Evolutionary conservation across 306 rosid genomes (phyloP).

Genomic region (Quercus engelmannii): DNA sequence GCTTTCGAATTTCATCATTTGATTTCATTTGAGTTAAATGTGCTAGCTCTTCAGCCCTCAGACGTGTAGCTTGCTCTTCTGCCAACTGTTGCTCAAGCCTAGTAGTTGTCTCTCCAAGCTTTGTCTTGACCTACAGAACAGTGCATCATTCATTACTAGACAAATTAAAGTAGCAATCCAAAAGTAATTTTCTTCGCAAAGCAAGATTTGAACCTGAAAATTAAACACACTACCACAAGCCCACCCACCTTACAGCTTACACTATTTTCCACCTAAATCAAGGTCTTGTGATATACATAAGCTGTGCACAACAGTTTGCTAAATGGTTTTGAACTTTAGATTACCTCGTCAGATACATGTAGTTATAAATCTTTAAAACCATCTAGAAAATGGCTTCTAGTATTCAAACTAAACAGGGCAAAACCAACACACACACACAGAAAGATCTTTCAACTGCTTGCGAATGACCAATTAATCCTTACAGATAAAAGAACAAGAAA

Average conservation of each 20-base stretch:
- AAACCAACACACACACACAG: background rate
- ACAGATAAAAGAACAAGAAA: no score
- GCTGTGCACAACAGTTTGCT: background rate
- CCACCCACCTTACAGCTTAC: no score
- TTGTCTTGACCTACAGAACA: conserved; percentile 44
- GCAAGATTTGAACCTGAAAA: background rate
- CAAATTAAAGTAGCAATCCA: background rate
- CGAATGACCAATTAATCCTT: background rate
- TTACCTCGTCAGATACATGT: no score
- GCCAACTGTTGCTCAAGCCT: conserved; percentile 71
- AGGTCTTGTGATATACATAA: background rate
- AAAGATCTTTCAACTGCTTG: background rate
- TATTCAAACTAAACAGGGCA: background rate
- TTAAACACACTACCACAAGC: background rate
- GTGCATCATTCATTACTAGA: background rate
- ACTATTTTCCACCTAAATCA: background rate
- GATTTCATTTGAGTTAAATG: conserved; percentile 55
- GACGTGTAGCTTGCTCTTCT: conserved; percentile 75
- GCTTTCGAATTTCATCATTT: conserved; percentile 56
- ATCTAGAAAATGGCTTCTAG: background rate
- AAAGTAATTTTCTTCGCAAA: background rate
- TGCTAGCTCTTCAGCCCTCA: conserved; percentile 57
- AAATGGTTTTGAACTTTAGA: background rate
- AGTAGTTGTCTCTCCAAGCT: conserved; percentile 24
- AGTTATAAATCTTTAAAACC: background rate